Percentiles rank a stretch among this genome's conserved stretches.
phyloP scores from a whole-genome alignment of 2,329 filamentous ascomycete species.

The Paecilomyces fulvus region DNA sequence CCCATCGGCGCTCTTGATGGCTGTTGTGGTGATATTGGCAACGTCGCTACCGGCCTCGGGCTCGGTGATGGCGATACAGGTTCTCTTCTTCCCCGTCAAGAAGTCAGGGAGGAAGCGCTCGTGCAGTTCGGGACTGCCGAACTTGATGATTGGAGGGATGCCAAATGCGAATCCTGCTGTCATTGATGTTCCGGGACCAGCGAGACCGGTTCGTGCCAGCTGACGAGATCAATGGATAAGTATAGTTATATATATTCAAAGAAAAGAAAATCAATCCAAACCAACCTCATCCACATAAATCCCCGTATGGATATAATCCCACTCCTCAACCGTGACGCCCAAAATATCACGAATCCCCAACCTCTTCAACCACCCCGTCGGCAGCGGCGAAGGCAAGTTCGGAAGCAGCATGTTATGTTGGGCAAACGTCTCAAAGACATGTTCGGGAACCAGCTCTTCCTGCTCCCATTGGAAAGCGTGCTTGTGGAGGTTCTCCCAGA shows the following conservation, averaged over 20 bases:
- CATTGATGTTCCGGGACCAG: conserved; percentile 55
- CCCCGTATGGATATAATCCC: conserved; percentile 60
- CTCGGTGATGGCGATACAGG: conserved; percentile 72
- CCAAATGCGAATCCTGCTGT: conserved; percentile 67
- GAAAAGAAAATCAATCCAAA: not conserved
- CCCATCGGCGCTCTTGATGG: conserved; percentile 53
- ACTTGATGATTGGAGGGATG: conserved; percentile 63
- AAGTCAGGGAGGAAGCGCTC: conserved; percentile 60
- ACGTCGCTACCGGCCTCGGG: conserved; percentile 67
- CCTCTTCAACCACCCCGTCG: conserved; percentile 57
- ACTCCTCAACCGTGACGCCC: conserved; percentile 63
- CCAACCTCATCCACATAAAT: conserved; percentile 61
- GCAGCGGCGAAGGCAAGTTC: conserved; percentile 59
- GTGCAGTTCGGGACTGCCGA: conserved; percentile 54
- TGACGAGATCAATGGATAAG: conserved; percentile 17
- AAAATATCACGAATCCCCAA: conserved; percentile 59
- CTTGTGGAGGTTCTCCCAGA: conserved; percentile 53
- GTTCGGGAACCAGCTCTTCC: conserved; percentile 52
- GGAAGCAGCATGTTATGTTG: conserved; percentile 63
- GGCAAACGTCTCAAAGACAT: conserved; percentile 58
- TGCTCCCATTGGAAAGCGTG: conserved; percentile 64
- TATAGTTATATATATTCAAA: not conserved
- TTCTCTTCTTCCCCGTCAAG: conserved; percentile 56
- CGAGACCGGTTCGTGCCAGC: conserved; percentile 57
- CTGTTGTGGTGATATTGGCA: conserved; percentile 62